A percentile compares a stretch with the other conserved stretches of the same genome.
Conservation (phyloP, 768 basidiomycete genomes). For the Cantharellus cinnabarinus region DNA sequence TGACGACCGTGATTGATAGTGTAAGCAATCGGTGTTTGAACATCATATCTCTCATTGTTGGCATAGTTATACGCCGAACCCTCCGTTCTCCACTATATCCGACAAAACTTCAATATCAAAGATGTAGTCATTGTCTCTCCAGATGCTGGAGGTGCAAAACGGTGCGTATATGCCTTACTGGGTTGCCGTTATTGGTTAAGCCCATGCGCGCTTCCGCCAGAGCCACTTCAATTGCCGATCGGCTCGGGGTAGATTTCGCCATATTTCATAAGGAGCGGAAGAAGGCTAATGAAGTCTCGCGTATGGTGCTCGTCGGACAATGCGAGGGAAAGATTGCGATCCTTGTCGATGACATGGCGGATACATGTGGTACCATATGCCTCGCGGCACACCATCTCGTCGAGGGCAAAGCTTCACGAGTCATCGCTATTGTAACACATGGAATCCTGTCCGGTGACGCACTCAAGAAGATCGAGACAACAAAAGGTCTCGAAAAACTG, state of each 20-base stretch:
- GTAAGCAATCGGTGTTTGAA: too few species aligned
- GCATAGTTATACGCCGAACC: slow-evolving; percentile 83
- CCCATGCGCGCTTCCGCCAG: slow-evolving; percentile 21
- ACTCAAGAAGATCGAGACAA: slow-evolving; percentile 46
- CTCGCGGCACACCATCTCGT: slow-evolving; percentile 74
- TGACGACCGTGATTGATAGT: too few species aligned
- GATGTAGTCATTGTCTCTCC: slow-evolving; percentile 92
- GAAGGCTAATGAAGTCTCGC: slow-evolving; percentile 84
- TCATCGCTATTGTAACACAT: slow-evolving; percentile 89
- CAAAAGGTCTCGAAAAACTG: slow-evolving; percentile 61
- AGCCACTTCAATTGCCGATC: slow-evolving; percentile 92
- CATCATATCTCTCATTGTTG: not conserved
- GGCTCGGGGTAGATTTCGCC: slow-evolving; percentile 91
- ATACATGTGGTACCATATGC: slow-evolving; percentile 86
- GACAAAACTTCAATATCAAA: slow-evolving; percentile 65
- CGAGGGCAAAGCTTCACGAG: slow-evolving; percentile 70
- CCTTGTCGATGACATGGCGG: slow-evolving; percentile 96
- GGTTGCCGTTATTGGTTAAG: not conserved
- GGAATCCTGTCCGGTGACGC: slow-evolving; percentile 88
- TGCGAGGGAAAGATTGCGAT: slow-evolving; percentile 86
- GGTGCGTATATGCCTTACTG: slow-evolving; percentile 26
- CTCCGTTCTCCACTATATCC: slow-evolving; percentile 84
- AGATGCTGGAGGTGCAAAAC: slow-evolving; percentile 95
- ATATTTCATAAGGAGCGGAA: slow-evolving; percentile 98
- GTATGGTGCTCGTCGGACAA: slow-evolving; percentile 89